Conservation (phyloP, 306 rosid genomes). For the Citrullus amarus region DNA sequence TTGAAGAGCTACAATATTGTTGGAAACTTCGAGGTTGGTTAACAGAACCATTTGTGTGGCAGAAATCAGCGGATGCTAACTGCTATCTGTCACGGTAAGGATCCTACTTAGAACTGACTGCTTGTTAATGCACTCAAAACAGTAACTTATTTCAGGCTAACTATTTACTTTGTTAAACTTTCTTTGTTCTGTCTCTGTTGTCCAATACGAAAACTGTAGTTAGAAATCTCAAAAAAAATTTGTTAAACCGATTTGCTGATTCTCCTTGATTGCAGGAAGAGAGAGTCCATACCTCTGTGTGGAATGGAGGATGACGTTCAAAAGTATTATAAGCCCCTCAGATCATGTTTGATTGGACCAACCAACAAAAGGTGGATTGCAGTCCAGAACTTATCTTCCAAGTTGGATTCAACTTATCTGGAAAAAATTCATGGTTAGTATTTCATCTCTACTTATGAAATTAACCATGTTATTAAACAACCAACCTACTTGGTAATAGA, state of each 20-base stretch:
- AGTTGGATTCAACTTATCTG: conserved; percentile 32
- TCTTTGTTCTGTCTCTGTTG: neutral
- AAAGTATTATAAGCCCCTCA: conserved; percentile 58
- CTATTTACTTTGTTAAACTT: neutral
- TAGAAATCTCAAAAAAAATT: neutral
- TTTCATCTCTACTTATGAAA: neutral
- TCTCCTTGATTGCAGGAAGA: conserved; percentile 34
- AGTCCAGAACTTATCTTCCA: conserved; percentile 54
- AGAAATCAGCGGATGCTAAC: conserved; percentile 49
- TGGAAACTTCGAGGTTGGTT: conserved; percentile 78
- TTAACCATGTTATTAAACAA: too few species aligned
- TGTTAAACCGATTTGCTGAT: neutral
- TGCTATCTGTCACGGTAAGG: conserved; percentile 71
- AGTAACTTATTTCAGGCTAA: neutral
- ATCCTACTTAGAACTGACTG: neutral
- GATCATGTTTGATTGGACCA: conserved; percentile 70
- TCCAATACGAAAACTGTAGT: neutral
- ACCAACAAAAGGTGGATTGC: conserved; percentile 68
- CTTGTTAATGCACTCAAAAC: neutral
- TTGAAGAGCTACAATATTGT: conserved; percentile 54
- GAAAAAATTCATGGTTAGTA: conserved; percentile 81
- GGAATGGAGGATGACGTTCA: conserved; percentile 33
- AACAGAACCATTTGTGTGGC: conserved; percentile 82
- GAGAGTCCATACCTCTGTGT: conserved; percentile 44
- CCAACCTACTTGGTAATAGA: neutral